Base-by-base conservation (phyloP, 768 basidiomycete species). In the Leccinum variicolor region DNA sequence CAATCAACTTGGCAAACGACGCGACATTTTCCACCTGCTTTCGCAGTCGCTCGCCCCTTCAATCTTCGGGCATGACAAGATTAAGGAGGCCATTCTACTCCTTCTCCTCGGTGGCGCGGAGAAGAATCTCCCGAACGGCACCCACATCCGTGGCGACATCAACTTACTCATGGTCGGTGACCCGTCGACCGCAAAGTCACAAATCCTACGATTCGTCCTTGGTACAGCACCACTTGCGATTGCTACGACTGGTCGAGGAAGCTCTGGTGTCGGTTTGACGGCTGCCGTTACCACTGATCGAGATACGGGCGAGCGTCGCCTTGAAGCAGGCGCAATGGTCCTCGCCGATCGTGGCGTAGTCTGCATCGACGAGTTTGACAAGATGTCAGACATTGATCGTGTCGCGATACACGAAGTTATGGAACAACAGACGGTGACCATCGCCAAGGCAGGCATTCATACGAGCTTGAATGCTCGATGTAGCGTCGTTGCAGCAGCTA, bases 381-480 rank as follows among this genome's bases (percentile, higher is more conserved):
- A 99, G 74, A 98, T 99, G 97, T 95, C 93, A 26, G 97, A 99
- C 69, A 83, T 98, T 63, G 97, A 99, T 76, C 86, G 97, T 63
- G 96, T 98, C 19, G 96, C 97, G 33, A 99, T 99, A 66, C 97
- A 99, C 76, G 97, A 99, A 84, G 97, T 98, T 69, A 99, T 99
- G 97, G 97, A 98, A 71, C 96, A 98, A 73, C 97, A 99, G 71
- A 99, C 97, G 0, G 96, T 99, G 49, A 98, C 97, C 9, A 99
- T 99, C 62, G 97, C 97, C 50, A 99, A 99, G 69, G 97, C 97
- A 13, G 97, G 97, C 57, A 99, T 99, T 63, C 97, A 98, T 69
- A 99, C 97, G 0, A 94, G 90, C 70, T 80, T 99, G 66, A 99
- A 99, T 73, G 97, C 97, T 5, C 84, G 97, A 43, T 98, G 97